These are phyloP conservation scores for Rusavskia elegans DNA, from an alignment of 495 filamentous ascomycete genomes.

Conservation along the genomic window DNA sequence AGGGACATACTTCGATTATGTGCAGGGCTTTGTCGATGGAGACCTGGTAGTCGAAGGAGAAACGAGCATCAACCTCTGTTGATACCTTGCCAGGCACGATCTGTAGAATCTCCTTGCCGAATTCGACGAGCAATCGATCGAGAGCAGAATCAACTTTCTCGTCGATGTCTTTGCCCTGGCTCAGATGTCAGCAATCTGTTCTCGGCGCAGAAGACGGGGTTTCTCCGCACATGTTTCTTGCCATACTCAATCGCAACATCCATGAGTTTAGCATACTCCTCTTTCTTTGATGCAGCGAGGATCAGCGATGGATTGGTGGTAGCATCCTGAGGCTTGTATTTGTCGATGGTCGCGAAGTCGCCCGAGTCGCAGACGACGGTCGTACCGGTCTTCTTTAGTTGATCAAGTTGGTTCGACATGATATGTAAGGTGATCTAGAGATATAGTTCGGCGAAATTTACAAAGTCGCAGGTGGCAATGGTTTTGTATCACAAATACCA, in stretches of 20 bases:
- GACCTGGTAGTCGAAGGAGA: slow-evolving; percentile 87
- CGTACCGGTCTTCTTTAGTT: slow-evolving; percentile 94
- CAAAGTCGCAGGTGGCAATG: background rate
- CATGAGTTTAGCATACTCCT: slow-evolving; percentile 86
- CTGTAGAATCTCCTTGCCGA: slow-evolving; percentile 91
- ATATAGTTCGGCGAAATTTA: background rate
- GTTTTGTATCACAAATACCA: too few relatives aligned
- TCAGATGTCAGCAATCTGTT: background rate
- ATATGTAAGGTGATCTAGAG: slow-evolving; percentile 11
- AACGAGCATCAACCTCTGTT: slow-evolving; percentile 91
- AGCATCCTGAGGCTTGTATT: slow-evolving; percentile 99
- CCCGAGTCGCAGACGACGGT: slow-evolving; percentile 95
- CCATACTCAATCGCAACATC: slow-evolving; percentile 75
- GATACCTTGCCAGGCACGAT: slow-evolving; percentile 98
- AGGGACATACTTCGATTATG: slow-evolving; percentile 68
- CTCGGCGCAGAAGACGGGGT: too few relatives aligned
- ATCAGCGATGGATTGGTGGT: slow-evolving; percentile 99
- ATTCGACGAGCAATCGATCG: slow-evolving; percentile 91
- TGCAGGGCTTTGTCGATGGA: slow-evolving; percentile 93
- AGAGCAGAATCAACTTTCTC: slow-evolving; percentile 68
- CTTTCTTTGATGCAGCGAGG: slow-evolving; percentile 93
- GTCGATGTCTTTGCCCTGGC: slow-evolving; percentile 41
- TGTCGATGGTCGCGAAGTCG: slow-evolving; percentile 75
- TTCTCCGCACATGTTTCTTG: slow-evolving; percentile 46
- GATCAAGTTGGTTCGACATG: slow-evolving; percentile 82